Base-by-base conservation (phyloP, 805 yeast species). In the Myxozyma mucilagina region DNA sequence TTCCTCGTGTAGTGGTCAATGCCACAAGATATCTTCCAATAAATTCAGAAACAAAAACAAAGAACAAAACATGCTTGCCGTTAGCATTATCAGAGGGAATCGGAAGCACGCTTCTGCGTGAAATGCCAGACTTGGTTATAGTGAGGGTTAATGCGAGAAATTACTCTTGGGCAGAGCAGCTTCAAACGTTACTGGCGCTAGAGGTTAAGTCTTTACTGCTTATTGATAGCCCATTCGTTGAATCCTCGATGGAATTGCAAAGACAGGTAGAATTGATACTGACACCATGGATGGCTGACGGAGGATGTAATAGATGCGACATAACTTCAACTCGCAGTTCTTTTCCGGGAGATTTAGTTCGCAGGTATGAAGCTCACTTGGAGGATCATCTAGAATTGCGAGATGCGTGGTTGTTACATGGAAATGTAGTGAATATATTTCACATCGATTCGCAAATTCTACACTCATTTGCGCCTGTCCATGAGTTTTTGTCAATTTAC, bases 401-500 rank as follows among this genome's bases (percentile, higher is more conserved):
- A 34, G 51, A 44, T 38, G 42, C 43, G 8, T 54, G 58, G 58
- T 18, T 54, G 24, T 7, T 54, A 6, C 32, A 32, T 39, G 13
- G 47, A 18, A 29, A 13, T 10, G n/a, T 38, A 13, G 49, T 45
- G n/a, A 45, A 45, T 34, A 18, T 54, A 20, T 54, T 54, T 36
- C 45, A 38, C 18, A 20, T 47, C 3, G 45, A 45, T 38, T 54
- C 58, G 24, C 44, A 32, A 38, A 45, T 38, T 14, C 39, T 34
- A 14, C 38, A 41, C 35, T 47, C 50, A 32, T 32, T 47, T 20
- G 11, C 50, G 16, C 18, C 18, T n/a, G 34, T 54, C 41, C 58
- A 54, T n/a, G 58, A 54, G 18, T 54, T 35, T 47, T 20, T 54
- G 20, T 52, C 53, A 14, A 41, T 54, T 13, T 45, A 20, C 42